These are phyloP conservation scores for Hammondia hammondi DNA, from an alignment of 169 alveolate species.

Conservation along the genomic window DNA sequence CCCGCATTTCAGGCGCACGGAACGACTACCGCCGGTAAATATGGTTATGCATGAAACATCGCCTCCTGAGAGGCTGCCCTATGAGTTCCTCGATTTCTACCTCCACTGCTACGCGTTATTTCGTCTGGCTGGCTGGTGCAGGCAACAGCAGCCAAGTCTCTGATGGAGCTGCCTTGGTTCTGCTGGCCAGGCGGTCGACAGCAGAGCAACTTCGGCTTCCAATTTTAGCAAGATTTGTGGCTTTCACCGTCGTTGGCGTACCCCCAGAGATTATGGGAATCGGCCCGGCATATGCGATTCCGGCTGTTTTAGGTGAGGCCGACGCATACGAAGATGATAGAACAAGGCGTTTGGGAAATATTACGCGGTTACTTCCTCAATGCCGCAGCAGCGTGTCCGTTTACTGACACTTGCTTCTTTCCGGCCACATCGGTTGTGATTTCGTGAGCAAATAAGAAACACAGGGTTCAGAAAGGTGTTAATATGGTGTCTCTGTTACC, in stretches of 20 bases:
- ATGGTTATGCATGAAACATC: neutral
- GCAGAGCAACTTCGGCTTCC: conserved; percentile 86
- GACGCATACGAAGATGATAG: no score
- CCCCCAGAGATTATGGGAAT: conserved; percentile 94
- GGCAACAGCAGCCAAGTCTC: conserved; percentile 90
- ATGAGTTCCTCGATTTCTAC: neutral
- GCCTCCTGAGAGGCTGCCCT: neutral
- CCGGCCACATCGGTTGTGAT: no score
- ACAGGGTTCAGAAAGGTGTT: neutral
- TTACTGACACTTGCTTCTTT: no score
- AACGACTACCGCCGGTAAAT: conserved; percentile 90
- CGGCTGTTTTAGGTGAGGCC: conserved; percentile 82
- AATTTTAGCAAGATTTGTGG: conserved; percentile 84
- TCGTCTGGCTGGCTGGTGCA: neutral
- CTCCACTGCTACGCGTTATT: neutral
- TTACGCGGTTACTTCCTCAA: no score
- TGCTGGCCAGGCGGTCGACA: conserved; percentile 86
- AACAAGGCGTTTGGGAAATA: no score
- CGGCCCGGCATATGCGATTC: conserved; percentile 94
- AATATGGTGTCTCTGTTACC: neutral
- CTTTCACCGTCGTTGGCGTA: conserved; percentile 90
- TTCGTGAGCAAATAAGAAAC: neutral
- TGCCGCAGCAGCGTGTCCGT: neutral
- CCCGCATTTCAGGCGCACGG: conserved; percentile 93
- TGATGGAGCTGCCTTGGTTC: conserved; percentile 93